Conservation (phyloP, 441 rosid species). For the Raphanus hybrid region DNA sequence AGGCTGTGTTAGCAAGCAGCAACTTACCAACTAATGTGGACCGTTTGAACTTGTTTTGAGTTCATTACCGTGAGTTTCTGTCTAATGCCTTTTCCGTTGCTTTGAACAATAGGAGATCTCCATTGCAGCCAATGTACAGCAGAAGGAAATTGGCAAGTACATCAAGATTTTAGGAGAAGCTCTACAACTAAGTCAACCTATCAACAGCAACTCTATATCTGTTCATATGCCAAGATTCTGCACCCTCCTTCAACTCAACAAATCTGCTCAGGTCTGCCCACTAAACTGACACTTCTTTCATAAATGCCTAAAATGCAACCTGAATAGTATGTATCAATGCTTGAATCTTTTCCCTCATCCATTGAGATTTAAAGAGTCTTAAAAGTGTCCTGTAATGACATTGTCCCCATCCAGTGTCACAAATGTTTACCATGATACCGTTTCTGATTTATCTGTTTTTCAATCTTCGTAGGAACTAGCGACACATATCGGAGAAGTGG, state of each 20-base stretch:
- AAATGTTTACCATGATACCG: no score
- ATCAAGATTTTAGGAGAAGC: constrained; percentile 96
- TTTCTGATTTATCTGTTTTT: neutral
- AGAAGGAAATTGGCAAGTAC: constrained; percentile 95
- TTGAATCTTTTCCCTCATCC: neutral
- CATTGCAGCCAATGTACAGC: constrained; percentile 89
- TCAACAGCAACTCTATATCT: constrained; percentile 90
- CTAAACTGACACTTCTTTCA: no score
- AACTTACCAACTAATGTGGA: no score
- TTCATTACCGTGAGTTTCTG: neutral
- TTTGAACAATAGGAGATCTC: constrained; percentile 74
- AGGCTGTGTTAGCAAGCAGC: no score
- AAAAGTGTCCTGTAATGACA: no score
- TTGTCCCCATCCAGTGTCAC: no score
- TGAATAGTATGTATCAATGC: neutral
- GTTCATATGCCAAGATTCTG: constrained; percentile 98
- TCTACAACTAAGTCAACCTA: constrained; percentile 91
- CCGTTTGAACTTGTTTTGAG: neutral
- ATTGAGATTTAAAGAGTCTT: no score
- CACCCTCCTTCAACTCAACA: constrained; percentile 88
- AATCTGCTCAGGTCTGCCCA: constrained; percentile 77
- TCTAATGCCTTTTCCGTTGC: constrained; percentile 15
- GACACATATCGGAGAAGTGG: constrained; percentile 10
- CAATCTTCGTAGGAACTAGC: constrained; percentile 67
- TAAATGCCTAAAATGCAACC: neutral